These are phyloP conservation scores for Penicillium pulvis DNA, from an alignment of 495 filamentous ascomycete species.

Conservation along the genomic window DNA sequence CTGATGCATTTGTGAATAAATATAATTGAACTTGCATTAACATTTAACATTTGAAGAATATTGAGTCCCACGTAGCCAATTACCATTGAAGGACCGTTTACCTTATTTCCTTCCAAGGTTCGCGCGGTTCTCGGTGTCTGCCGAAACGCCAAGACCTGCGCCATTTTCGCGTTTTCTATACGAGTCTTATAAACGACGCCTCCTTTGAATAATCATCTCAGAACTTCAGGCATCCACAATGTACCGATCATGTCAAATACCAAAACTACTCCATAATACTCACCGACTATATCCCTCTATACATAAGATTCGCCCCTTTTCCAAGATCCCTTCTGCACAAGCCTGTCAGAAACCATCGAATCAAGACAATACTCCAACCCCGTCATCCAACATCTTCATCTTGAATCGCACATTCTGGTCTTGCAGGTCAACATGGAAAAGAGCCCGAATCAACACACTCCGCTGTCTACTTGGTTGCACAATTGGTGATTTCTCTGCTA, in stretches of 20 bases:
- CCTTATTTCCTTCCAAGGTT: too few species aligned
- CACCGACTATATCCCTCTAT: not conserved
- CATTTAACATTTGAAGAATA: not conserved
- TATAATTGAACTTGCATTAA: not conserved
- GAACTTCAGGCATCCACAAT: not conserved
- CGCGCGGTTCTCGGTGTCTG: too few species aligned
- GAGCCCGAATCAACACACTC: slow-evolving; percentile 47
- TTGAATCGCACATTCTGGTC: slow-evolving; percentile 32
- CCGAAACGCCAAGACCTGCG: slow-evolving; percentile 4
- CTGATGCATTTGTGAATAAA: not conserved
- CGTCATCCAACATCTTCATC: not conserved
- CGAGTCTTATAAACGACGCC: not conserved
- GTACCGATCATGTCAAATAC: not conserved
- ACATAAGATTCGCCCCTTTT: not conserved
- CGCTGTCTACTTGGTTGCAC: slow-evolving; percentile 48
- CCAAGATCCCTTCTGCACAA: not conserved
- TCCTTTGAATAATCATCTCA: not conserved
- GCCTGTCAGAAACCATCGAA: not conserved
- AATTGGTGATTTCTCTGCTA: slow-evolving; percentile 43
- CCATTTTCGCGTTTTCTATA: slow-evolving; percentile 7
- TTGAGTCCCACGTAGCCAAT: not conserved
- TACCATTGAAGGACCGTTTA: too few species aligned
- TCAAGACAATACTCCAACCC: not conserved
- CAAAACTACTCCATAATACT: not conserved
- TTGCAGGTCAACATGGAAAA: slow-evolving; percentile 34